phyloP scores from a whole-genome alignment of 768 basidiomycete species.

The Chalciporus chontae region DNA sequence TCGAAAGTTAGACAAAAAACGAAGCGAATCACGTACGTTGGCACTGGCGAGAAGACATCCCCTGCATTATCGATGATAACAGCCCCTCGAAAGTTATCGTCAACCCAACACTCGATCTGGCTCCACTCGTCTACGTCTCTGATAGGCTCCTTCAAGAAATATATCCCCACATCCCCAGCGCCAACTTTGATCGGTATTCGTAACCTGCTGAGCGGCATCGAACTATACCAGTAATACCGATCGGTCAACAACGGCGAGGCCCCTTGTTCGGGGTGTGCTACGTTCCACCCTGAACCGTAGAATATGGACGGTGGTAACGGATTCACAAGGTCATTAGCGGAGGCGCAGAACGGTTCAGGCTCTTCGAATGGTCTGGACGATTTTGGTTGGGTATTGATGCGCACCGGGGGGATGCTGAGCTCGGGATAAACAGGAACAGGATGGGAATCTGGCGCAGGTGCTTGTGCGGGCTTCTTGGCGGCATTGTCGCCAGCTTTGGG shows the following conservation, averaged over 20 bases:
- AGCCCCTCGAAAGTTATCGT: constrained; percentile 85
- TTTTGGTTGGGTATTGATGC: constrained; percentile 66
- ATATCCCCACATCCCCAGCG: constrained; percentile 90
- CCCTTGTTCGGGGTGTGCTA: constrained; percentile 61
- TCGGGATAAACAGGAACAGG: constrained; percentile 26
- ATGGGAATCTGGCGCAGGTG: constrained; percentile 11
- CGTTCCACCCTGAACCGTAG: constrained; percentile 89
- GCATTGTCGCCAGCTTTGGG: constrained; percentile 31
- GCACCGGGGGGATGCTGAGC: constrained; percentile 59
- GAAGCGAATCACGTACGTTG: constrained; percentile 52
- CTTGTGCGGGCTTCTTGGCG: constrained; percentile 23
- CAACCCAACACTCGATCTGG: constrained; percentile 92
- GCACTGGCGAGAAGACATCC: constrained; percentile 54
- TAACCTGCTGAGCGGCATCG: constrained; percentile 75
- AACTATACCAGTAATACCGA: constrained; percentile 92
- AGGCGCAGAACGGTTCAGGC: constrained; percentile 87
- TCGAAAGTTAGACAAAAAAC: not conserved
- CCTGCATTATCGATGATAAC: constrained; percentile 75
- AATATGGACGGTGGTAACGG: constrained; percentile 93
- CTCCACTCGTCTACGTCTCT: constrained; percentile 57
- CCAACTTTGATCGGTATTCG: constrained; percentile 81
- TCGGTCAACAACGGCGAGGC: constrained; percentile 48
- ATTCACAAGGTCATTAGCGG: constrained; percentile 97
- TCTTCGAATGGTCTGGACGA: constrained; percentile 66
- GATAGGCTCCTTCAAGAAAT: constrained; percentile 77